These are phyloP conservation scores for Dichotomopilus funicola DNA, from an alignment of 2,329 filamentous ascomycete genomes.

Conservation along the genomic window DNA sequence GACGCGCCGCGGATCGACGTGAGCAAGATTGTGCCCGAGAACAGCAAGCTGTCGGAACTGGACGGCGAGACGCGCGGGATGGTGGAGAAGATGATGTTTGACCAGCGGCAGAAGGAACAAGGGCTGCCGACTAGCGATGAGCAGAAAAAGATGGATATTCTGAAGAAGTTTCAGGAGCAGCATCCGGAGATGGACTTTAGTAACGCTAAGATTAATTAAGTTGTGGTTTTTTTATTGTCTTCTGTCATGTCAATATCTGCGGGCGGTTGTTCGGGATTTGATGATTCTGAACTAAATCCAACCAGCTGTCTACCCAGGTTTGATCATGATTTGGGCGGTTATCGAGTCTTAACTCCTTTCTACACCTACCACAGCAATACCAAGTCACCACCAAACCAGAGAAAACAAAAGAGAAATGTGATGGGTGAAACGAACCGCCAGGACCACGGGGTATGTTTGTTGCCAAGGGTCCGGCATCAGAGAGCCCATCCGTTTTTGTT, in stretches of 20 bases:
- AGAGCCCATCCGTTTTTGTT: conserved; percentile 48
- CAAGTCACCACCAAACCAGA: no score
- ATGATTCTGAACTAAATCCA: no score
- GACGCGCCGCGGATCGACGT: conserved; percentile 88
- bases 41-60: conserved; percentile 82
- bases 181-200: conserved; percentile 67
- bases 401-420: conserved; percentile 36
- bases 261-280: not conserved
- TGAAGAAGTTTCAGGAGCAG: conserved; percentile 86
- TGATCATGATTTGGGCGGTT: no score
- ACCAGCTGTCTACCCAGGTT: no score
- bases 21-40: conserved; percentile 89
- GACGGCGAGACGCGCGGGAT: conserved; percentile 92
- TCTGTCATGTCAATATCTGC: not conserved
- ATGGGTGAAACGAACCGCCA: conserved; percentile 59
- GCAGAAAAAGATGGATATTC: conserved; percentile 86
- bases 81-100: conserved; percentile 99
- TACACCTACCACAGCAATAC: not conserved
- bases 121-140: conserved; percentile 88
- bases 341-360: no score
- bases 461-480: conserved; percentile 45
- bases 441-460: conserved; percentile 35
- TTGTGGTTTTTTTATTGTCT: not conserved
- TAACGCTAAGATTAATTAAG: conserved; percentile 54
- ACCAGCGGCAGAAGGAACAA: conserved; percentile 93